These are phyloP conservation scores for Lindgomyces ingoldianus DNA, from an alignment of 495 filamentous ascomycete species.

Conservation along the genomic window DNA sequence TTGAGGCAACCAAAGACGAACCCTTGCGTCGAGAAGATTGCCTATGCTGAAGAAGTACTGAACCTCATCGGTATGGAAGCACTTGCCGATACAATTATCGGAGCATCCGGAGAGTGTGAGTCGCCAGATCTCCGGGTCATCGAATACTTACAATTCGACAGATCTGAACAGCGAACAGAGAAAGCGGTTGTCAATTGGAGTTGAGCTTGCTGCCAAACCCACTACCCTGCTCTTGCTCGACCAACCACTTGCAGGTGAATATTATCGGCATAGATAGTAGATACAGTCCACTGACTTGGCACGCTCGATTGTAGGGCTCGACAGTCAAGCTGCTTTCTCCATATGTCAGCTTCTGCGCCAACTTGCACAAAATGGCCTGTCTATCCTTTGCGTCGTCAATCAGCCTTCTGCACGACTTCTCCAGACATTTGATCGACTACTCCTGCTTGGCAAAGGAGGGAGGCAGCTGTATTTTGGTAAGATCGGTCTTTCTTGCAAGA, in stretches of 20 bases:
- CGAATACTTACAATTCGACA: background rate
- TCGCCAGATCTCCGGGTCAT: background rate
- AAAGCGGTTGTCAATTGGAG: background rate
- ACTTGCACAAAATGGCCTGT: background rate
- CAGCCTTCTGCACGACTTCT: background rate
- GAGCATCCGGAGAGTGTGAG: background rate
- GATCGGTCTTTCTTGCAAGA: background rate
- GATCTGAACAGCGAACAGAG: conserved; percentile 14
- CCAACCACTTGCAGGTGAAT: background rate
- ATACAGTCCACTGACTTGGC: background rate
- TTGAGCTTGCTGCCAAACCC: conserved; percentile 8
- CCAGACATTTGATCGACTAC: background rate
- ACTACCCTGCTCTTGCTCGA: conserved; percentile 1
- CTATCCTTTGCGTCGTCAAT: background rate
- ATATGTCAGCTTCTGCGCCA: background rate
- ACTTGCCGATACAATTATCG: background rate
- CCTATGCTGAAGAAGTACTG: background rate
- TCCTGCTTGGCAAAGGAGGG: background rate
- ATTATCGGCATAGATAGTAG: too few relatives aligned
- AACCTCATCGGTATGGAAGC: conserved; percentile 2
- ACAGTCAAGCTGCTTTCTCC: conserved; percentile 5
- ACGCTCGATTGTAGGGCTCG: background rate
- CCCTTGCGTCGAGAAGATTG: background rate
- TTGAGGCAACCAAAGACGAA: background rate
- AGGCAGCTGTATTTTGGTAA: conserved; percentile 3